Percentiles rank a stretch among this genome's conserved stretches.
Evolutionary conservation across 106 monocot species (phyloP).

Genomic region (Dactylorhiza incarnata): DNA sequence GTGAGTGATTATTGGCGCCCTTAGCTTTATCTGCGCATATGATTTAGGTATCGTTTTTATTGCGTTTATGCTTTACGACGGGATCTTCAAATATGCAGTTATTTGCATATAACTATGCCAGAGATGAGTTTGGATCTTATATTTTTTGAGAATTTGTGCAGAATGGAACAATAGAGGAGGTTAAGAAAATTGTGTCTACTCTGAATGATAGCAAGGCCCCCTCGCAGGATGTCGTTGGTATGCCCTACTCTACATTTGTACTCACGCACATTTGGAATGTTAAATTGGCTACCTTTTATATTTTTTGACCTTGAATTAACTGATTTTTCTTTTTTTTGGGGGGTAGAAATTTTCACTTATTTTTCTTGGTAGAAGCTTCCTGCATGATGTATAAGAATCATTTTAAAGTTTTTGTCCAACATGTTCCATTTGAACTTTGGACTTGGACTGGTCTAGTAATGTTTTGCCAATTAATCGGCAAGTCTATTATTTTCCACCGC

Average conservation of each 20-base stretch:
- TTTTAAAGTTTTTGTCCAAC: not conserved
- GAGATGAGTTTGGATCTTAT: not conserved
- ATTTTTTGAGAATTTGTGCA: slow-evolving; percentile 8
- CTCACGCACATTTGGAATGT: not conserved
- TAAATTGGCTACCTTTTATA: not conserved
- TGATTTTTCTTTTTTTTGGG: not conserved
- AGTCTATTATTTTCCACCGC: not conserved
- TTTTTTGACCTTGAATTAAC: not conserved
- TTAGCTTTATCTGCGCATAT: not conserved
- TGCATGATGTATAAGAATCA: not conserved
- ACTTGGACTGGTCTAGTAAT: not conserved
- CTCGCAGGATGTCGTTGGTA: slow-evolving; percentile 67
- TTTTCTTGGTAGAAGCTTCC: not conserved
- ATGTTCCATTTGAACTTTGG: not conserved
- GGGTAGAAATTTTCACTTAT: not conserved
- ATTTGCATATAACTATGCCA: not conserved
- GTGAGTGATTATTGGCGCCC: not conserved
- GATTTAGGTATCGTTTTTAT: not conserved
- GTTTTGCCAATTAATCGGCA: not conserved
- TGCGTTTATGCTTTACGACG: not conserved
- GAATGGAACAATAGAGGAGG: slow-evolving; percentile 67
- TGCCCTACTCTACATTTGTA: not conserved
- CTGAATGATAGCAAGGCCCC: slow-evolving; percentile 52
- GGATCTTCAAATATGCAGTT: not conserved
- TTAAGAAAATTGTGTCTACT: slow-evolving; percentile 54